A percentile compares a stretch with the other conserved stretches of the same genome.
Conservation (phyloP, 805 yeast genomes). For the Priceomyces fermenticarens region DNA sequence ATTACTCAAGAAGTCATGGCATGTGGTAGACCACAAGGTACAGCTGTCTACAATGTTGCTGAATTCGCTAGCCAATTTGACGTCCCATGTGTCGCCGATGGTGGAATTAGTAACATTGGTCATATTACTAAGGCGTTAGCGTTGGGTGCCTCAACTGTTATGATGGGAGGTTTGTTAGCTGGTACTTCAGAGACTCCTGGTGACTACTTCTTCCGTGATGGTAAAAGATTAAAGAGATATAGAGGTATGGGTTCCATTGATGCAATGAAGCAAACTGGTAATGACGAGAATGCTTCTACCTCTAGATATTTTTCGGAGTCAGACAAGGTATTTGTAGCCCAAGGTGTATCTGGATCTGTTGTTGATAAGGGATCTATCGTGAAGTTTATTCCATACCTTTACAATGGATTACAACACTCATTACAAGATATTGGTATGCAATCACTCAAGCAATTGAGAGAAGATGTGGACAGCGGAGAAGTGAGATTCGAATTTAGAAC, state of each 20-base stretch:
- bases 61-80: conserved; percentile 95
- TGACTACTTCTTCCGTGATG: conserved; percentile 95
- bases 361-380: conserved; percentile 94
- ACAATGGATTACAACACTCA: conserved; percentile 96
- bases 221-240: conserved; percentile 94
- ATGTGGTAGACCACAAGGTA: conserved; percentile 99
- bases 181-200: conserved; percentile 99
- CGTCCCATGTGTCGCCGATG: conserved; percentile 98
- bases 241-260: conserved; percentile 99
- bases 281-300: conserved; percentile 93
- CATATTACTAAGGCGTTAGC: conserved; percentile 97
- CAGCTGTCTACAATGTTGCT: conserved; percentile 92
- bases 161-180: conserved; percentile 99
- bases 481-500: conserved; percentile 97
- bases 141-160: conserved; percentile 93
- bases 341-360: conserved; percentile 97
- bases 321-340: conserved; percentile 95
- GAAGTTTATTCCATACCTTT: conserved; percentile 91
- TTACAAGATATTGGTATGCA: conserved; percentile 94
- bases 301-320: conserved; percentile 97
- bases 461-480: conserved; percentile 58
- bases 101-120: conserved; percentile 98
- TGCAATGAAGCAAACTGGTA: conserved; percentile 92
- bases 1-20: conserved; percentile 99
- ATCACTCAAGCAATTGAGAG: conserved; percentile 62